Evolutionary conservation across 495 filamentous ascomycete genomes (phyloP), one percentile per base, ranked within the genome.

Genomic region (Penicillium cinerascens): DNA sequence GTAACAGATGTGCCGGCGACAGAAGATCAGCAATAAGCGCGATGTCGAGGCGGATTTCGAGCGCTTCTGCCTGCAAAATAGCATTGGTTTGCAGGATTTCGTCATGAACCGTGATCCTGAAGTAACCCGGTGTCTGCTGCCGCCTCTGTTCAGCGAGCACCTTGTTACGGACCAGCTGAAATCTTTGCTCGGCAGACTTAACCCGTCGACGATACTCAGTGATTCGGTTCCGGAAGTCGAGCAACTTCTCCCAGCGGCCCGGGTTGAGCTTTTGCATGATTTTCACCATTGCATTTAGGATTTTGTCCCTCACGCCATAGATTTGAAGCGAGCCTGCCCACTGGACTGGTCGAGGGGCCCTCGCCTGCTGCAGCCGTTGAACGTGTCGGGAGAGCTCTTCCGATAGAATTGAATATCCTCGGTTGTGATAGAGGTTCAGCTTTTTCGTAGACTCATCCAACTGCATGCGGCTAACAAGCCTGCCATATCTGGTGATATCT

Each of bases 381-480:
- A 80, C 64, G 17, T 56, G 51, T n/a, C 48, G 22, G 9, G 52
- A 48, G 43, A 83, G 65, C 11, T 57, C 51, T 25, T 75, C 22
- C n/a, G 72, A 76, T 13, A 88, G 72, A 4, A 69, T 65, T 22
- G 79, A 52, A 58, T 80, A 83, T 40, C 70, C 50, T 3, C 60
- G 58, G 29, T 83, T 80, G 4, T 79, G 62, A 49, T 67, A 76
- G 15, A 77, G 49, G 22, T 83, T 79, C 59, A 90, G 85, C 51
- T 82, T 85, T 63, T 87, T 88, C 0, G 83, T 85, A 0, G 81
- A 69, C 59, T 88, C 84, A 46, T 91, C 83, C 2, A 91, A 67
- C 42, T 81, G 63, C 5, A 78, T 86, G 4, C 82, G 76, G 33
- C 81, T 76, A 23, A 87, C 76, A 6, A 91, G 79, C 18, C 86